Base-by-base conservation (phyloP, 2,329 filamentous ascomycete genomes). In the Neonectria magnoliae region DNA sequence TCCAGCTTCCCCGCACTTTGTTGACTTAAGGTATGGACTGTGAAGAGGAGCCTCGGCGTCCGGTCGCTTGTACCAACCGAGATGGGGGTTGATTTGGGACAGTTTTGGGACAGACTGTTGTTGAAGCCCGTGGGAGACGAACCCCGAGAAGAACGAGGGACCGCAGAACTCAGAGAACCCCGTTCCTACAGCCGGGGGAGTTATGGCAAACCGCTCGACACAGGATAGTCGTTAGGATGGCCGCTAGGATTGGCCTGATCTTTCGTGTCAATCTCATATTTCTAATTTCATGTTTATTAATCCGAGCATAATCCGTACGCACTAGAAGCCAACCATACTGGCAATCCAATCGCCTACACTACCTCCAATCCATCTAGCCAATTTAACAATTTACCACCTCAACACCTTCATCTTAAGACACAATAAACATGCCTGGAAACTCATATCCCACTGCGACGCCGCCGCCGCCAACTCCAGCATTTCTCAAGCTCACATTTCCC, bases 401-500 rank as follows among this genome's bases (percentile, higher is more conserved):
- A 50, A 3, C 45, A 8, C 7, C 45, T 11, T 18, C 31, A 13
- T 16, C 14, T 48, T 8, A 16, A 50, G 18, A 45, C 18, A 16
- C 13, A 47, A 4, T 4, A 5, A 64, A 44, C 16, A 66, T 67
- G 65, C 4, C 60, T 13, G 18, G 47, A 11, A 47, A 20, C 27
- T 41, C 54, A 27, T 62, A 56, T 45, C 62, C 57, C 7, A 67
- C 65, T 20, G 50, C 57, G 25, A 67, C 64, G 11, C 62, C 62
- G 11, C 65, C 65, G 20, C 65, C 65, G 3, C 58, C 58, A 41
- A 67, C 65, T 9, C 65, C 65, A 9, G 27, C 62, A 11, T 67
- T 67, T 36, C 62, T 67, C 25, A 67, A 60, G 8, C 78, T 86
- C 68, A 76, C 78, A 36, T 84, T 84, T 60, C 84, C 84, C 1